Evolutionary conservation across 2,329 filamentous ascomycete genomes (phyloP), one percentile per base, ranked within the genome.

Genomic region (Thelonectria discophora): DNA sequence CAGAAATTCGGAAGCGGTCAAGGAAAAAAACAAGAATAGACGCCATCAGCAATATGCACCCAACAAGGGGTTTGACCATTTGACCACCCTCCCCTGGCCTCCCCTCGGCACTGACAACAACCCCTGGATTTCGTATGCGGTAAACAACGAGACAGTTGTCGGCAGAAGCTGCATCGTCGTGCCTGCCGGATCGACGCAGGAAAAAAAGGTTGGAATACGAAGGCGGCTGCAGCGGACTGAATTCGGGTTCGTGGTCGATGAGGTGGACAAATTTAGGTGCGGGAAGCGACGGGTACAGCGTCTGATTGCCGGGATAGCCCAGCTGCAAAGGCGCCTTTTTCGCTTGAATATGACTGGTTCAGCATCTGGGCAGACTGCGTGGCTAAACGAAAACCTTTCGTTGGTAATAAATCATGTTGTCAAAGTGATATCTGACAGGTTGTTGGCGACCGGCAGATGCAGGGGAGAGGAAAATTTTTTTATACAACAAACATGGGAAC

Each of bases 401-500:
- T 37, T 37, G 15, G 15, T 40, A 39, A 30, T 52, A n/a, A 34
- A 32, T 17, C 30, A 39, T 27, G 11, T 39, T 21, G 24, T 48
- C 50, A 34, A 18, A 18, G 30, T 55, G 46, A 60, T 50, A 60
- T 51, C 39, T 60, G 51, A 55, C 58, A 55, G 15, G 46, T 50
- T 55, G 46, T 50, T 55, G 48, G 48, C 37, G 43, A 46, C 24
- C 12, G 3, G 11, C 34, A 13, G 51, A 55, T 13, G 21, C 32
- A 18, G 53, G 53, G 43, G 46, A 42, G 30, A 20, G 13, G 46
- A 43, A 57, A 39, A 15, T 17, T 45, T 48, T 48, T 47, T 47
- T 21, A 42, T 13, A 30, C 27, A 30, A 30, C 27, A 2, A 24
- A 24, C 21, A 3, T 24, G 21, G 21, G 21, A 24, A 30, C 27